Evolutionary conservation across 1,284 basidiomycete genomes (phyloP).

Genomic region (Malassezia equina): DNA sequence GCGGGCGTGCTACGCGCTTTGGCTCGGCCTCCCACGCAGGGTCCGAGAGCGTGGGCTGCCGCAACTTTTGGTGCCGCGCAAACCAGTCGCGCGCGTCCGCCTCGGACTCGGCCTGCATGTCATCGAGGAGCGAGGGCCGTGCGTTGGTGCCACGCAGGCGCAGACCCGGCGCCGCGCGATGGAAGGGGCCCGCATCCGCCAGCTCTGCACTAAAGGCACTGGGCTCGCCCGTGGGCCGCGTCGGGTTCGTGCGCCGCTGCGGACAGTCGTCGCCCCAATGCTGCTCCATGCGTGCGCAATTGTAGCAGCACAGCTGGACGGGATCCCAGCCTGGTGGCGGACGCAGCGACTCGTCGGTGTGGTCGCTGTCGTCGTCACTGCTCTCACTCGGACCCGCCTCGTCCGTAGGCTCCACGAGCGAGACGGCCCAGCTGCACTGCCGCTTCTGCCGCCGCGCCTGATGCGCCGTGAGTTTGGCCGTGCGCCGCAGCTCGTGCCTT

Average conservation of each 20-base stretch:
- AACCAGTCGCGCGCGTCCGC: conserved; percentile 14
- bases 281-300: conserved; percentile 62
- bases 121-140: conserved; percentile 5
- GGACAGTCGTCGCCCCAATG: conserved; percentile 82
- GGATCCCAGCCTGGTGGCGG: conserved; percentile 22
- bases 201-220: conserved; percentile 69
- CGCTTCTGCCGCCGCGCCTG: conserved; percentile 4
- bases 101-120: background rate
- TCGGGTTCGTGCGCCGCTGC: conserved; percentile 53
- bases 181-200: conserved; percentile 60
- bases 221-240: conserved; percentile 54
- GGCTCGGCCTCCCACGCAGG: background rate
- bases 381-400: conserved; percentile 12
- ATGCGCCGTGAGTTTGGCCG: background rate
- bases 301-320: conserved; percentile 65
- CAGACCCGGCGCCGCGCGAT: background rate
- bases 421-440: conserved; percentile 5
- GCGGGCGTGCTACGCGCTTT: background rate
- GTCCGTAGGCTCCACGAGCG: conserved; percentile 7
- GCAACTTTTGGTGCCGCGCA: conserved; percentile 7
- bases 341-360: too few species aligned
- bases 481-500: conserved; percentile 11
- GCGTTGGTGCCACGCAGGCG: background rate
- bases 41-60: background rate
- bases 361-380: conserved; percentile 11